Base-by-base conservation (phyloP, 805 yeast species). In the Metschnikowia matae region DNA sequence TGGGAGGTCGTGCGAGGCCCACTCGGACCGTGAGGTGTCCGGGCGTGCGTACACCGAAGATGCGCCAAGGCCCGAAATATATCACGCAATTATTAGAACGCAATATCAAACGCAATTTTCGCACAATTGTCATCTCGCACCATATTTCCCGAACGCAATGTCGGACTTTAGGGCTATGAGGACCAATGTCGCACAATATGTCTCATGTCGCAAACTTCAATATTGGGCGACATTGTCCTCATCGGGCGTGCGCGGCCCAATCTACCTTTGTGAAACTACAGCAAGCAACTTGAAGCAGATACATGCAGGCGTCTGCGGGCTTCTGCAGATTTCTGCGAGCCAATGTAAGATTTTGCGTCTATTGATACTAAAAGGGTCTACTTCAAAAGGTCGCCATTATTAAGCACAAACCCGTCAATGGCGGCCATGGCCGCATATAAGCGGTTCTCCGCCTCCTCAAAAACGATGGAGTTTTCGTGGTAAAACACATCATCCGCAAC, bases 401-500 rank as follows among this genome's bases (percentile, higher is more conserved):
- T 87, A 46, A 86, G 77, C 6, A 94, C 96, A 66, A 92, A 89
- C 0, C 86, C 90, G 59, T 94, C 97, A 40, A 94, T 75, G 1
- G 84, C 96, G 11, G 98, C 91, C 74, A 94, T 87, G 29, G 98
- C 98, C 43, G 99, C 96, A 65, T 94, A 94, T 21, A 94, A 71
- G 68, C 99, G 80, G 72, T 94, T 94, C 73, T 94, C 99, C 43
- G 96, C 99, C 74, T 94, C 97, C 59, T 83, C 85, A 69, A 94
- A 94, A 3, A 94, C 99, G 50, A 94, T 71, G 2, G 97, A 89
- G 38, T 63, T 62, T 33, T 83, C 82, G 48, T 90, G 74, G 71
- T 92, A 92, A 65, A 94, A 94, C 1, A 94, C 94, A 41, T 87
- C 96, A 67, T 94, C 99, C 36, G 83, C 79, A 35, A 94, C 99